Conservation (phyloP, 345 rosid genomes). For the Brassica cretica region DNA sequence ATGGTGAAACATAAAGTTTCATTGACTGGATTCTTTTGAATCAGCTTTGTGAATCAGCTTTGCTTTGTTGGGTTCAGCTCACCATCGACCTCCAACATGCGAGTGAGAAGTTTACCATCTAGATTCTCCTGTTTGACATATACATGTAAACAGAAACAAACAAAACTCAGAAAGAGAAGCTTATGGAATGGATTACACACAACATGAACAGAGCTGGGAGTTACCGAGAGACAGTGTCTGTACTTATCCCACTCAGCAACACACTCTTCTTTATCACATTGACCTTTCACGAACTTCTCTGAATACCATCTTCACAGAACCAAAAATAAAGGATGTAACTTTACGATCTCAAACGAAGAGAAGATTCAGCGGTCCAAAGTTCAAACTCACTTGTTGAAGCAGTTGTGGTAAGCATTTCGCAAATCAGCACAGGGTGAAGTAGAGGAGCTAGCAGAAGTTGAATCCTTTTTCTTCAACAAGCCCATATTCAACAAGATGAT, state of each 20-base stretch:
- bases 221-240: constrained; percentile 78
- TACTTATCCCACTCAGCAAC: constrained; percentile 73
- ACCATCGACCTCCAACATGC: constrained; percentile 65
- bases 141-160: neutral
- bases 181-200: neutral
- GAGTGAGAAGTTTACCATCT: constrained; percentile 73
- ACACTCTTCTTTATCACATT: constrained; percentile 79
- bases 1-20: constrained; percentile 32
- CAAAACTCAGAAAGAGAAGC: neutral
- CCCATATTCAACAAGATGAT: constrained; percentile 38
- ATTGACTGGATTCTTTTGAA: constrained; percentile 36
- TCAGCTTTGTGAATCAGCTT: constrained; percentile 34
- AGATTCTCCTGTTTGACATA: constrained; percentile 56
- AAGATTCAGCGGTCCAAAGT: neutral
- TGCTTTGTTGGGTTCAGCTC: constrained; percentile 31
- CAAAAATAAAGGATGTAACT: neutral
- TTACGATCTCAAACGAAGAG: neutral
- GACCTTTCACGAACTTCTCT: constrained; percentile 80
- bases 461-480: constrained; percentile 38
- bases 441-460: constrained; percentile 42
- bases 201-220: neutral
- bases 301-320: constrained; percentile 68
- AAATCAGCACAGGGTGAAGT: constrained; percentile 75
- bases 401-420: constrained; percentile 69
- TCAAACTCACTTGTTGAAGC: constrained; percentile 66